Conservation (phyloP, 2,329 filamentous ascomycete genomes). For the Sporothrix pseudoabietina region DNA sequence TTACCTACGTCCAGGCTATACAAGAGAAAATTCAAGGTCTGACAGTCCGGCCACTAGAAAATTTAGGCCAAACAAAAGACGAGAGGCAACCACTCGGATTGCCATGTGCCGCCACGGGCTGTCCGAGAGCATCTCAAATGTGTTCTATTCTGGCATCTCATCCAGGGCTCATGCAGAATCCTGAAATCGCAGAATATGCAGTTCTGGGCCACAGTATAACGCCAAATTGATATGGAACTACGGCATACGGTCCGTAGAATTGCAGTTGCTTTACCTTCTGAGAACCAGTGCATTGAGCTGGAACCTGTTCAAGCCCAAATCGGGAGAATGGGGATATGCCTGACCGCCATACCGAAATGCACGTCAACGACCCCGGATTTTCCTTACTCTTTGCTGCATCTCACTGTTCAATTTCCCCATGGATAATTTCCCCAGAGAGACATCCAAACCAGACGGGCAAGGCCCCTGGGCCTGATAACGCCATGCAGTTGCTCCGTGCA, state of each 20-base stretch:
- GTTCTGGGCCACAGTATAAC: background rate
- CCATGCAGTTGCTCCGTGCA: constrained; percentile 23
- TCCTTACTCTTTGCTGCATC: background rate
- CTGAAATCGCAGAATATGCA: too few species aligned
- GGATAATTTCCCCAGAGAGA: background rate
- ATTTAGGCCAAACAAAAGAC: background rate
- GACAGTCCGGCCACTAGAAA: background rate
- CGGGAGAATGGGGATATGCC: background rate
- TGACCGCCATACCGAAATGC: background rate
- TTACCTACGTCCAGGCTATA: background rate
- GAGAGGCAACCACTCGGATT: constrained; percentile 28
- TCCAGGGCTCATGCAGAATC: background rate
- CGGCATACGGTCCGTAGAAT: background rate
- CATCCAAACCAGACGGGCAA: background rate
- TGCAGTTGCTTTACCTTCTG: background rate
- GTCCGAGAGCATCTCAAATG: constrained; percentile 18
- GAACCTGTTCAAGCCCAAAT: background rate
- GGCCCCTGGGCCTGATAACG: constrained; percentile 10
- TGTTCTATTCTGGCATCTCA: background rate
- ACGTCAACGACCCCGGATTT: constrained; percentile 19
- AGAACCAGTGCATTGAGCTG: background rate
- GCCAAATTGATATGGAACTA: background rate
- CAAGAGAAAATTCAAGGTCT: background rate
- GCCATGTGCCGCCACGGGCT: constrained; percentile 30
- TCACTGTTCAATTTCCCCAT: background rate